These are phyloP conservation scores for Chaetothyriales sp. DNA, from an alignment of 2,329 filamentous ascomycete genomes.

Conservation along the genomic window DNA sequence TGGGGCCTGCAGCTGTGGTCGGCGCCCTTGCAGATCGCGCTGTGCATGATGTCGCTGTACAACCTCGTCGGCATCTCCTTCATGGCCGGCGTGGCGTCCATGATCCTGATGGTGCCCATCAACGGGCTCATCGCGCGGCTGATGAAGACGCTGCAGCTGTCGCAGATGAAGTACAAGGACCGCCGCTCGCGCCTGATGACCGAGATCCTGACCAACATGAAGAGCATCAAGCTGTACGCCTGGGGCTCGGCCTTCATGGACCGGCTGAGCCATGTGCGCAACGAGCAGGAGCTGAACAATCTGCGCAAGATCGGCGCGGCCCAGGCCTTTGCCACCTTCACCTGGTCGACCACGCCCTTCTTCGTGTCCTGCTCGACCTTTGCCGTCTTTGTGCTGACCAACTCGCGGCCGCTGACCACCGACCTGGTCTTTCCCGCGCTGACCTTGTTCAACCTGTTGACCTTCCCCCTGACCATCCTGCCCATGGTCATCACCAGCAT, in stretches of 20 bases:
- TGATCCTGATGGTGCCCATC: constrained; percentile 94
- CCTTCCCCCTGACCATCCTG: constrained; percentile 83
- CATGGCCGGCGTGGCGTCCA: constrained; percentile 85
- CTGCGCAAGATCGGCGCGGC: constrained; percentile 90
- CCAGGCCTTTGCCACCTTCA: constrained; percentile 90
- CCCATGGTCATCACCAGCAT: constrained; percentile 98
- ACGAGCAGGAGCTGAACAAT: constrained; percentile 90
- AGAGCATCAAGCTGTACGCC: constrained; percentile 96
- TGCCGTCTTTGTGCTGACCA: constrained; percentile 79
- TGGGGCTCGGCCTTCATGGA: constrained; percentile 97
- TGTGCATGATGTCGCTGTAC: constrained; percentile 94
- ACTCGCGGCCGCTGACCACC: constrained; percentile 67
- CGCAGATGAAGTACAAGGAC: constrained; percentile 99
- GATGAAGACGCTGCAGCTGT: constrained; percentile 89
- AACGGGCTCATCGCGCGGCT: constrained; percentile 83
- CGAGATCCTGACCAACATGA: constrained; percentile 98
- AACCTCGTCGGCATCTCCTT: constrained; percentile 90
- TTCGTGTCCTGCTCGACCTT: constrained; percentile 96
- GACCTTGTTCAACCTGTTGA: constrained; percentile 89
- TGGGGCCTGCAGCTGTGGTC: constrained; percentile 95
- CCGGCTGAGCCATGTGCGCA: constrained; percentile 88
- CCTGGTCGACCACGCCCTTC: constrained; percentile 95
- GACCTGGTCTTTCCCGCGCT: constrained; percentile 90
- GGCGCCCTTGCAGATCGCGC: constrained; percentile 85
- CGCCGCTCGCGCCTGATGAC: constrained; percentile 84